Base-by-base conservation (phyloP, 768 basidiomycete genomes). In the button mushroom (Agaricus bisporus) region DNA sequence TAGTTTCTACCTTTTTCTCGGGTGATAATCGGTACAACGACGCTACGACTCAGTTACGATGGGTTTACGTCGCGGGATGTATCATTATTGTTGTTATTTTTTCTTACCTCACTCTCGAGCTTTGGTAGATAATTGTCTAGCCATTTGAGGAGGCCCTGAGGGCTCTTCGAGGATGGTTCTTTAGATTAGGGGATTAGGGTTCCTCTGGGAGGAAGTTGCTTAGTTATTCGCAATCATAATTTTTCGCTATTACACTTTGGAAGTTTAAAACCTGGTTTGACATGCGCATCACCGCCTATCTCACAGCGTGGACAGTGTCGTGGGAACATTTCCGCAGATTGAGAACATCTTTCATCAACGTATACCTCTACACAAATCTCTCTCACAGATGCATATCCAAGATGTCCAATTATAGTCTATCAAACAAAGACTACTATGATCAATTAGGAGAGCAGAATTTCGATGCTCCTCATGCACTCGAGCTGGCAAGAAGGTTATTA, bases 361-460 rank as follows among this genome's bases (percentile, higher is more conserved):
- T 26, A 22, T 7, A 22, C 25, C 20, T 43, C 42, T 22, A 43
- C 18, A 67, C 9, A 68, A 70, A 35, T 63, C 38, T 32, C 38
- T 32, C 32, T 32, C 5, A 39, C 38, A 39, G 38, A 39, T 9
- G 17, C 38, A 17, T 15, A 12, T 14, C 38, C 38, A 15, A 17
- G 5, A 39, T n/a, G 38, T 1, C 38, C 5, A 17, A n/a, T 39
- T 70, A 60, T 42, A 60, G 63, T 12, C 57, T 63, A 12, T 70
- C 70, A 7, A 79, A 79, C 63, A 62, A 64, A 43, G 59, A 67
- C 20, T 65, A 71, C 57, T 78, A 71, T 55, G 63, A 76, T 49
- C 41, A 57, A 4, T 25, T 49, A 6, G 62, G 60, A 5, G 46
- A 61, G 10, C 56, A 52, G 11, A 57, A 55, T 39, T 58, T 60